phyloP scores from a whole-genome alignment of 345 rosid genomes.

The Psidium friedrichsthalianum region DNA sequence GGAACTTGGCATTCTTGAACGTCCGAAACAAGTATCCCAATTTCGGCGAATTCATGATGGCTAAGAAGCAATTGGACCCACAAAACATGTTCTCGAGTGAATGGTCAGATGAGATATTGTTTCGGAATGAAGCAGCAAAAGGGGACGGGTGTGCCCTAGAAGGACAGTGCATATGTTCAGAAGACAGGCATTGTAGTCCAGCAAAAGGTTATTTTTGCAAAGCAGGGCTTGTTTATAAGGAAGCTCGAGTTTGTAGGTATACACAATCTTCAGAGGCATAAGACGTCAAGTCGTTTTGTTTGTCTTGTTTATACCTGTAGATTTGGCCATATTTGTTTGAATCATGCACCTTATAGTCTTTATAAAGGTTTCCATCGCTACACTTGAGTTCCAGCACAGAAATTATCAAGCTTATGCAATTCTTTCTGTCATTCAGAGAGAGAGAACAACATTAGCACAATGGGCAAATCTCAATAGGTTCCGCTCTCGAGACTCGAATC shows the following conservation, averaged over 20 bases:
- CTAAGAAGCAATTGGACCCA: constrained; percentile 64
- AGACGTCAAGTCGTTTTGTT: neutral
- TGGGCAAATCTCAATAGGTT: neutral
- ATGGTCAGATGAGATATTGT: constrained; percentile 64
- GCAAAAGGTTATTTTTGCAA: constrained; percentile 53
- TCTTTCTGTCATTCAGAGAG: neutral
- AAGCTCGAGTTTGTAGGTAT: constrained; percentile 69
- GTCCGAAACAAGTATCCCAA: constrained; percentile 45
- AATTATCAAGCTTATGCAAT: neutral
- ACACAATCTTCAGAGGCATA: constrained; percentile 8
- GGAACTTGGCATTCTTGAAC: constrained; percentile 51
- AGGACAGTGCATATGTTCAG: constrained; percentile 75
- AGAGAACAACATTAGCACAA: neutral
- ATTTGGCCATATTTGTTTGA: neutral
- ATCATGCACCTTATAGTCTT: neutral
- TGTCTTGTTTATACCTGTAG: neutral
- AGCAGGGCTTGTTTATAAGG: constrained; percentile 43
- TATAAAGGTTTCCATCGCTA: neutral
- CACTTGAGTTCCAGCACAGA: neutral
- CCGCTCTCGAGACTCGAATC: neutral
- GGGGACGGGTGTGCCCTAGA: constrained; percentile 76
- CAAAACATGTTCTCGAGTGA: constrained; percentile 52
- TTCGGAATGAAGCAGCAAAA: constrained; percentile 27
- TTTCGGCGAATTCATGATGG: constrained; percentile 33
- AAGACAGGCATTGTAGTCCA: constrained; percentile 68